Percentiles rank a stretch among this genome's conserved stretches.
These are phyloP conservation scores for Nothopassalora personata DNA, from an alignment of 2,329 filamentous ascomycete genomes.

Conservation along the genomic window DNA sequence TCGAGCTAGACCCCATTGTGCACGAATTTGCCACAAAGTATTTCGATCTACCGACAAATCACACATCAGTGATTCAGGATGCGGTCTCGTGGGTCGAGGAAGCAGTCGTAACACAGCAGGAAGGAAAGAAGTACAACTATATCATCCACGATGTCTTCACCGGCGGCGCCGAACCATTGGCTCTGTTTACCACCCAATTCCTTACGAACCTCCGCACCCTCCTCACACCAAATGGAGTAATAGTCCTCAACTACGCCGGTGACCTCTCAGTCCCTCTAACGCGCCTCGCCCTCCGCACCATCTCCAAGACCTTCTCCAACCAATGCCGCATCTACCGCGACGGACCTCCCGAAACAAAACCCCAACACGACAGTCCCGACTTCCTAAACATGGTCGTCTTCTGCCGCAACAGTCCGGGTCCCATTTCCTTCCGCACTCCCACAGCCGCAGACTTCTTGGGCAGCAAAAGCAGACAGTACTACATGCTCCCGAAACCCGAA, in stretches of 20 bases:
- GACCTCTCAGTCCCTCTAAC: conserved; percentile 74
- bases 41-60: conserved; percentile 72
- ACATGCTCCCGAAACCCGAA: conserved; percentile 68
- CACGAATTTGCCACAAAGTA: conserved; percentile 76
- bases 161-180: conserved; percentile 83
- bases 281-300: conserved; percentile 73
- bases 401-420: conserved; percentile 61
- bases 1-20: conserved; percentile 90
- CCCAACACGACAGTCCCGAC: conserved; percentile 50
- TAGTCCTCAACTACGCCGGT: conserved; percentile 95
- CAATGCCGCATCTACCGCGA: conserved; percentile 85
- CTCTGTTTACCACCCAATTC: conserved; percentile 84
- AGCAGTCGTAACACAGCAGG: conserved; percentile 35
- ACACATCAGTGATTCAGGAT: conserved; percentile 75
- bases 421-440: conserved; percentile 59
- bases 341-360: conserved; percentile 41
- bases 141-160: conserved; percentile 98
- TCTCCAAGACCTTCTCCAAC: conserved; percentile 66
- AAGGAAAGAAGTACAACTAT: conserved; percentile 63
- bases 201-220: conserved; percentile 64
- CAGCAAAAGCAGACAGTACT: conserved; percentile 64
- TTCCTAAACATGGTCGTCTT: conserved; percentile 98
- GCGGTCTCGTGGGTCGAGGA: conserved; percentile 64
- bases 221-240: conserved; percentile 70
- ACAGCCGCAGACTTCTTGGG: conserved; percentile 62